Evolutionary conservation across 2,329 filamentous ascomycete species (phyloP).

Genomic region (Tympanopsis confertula): DNA sequence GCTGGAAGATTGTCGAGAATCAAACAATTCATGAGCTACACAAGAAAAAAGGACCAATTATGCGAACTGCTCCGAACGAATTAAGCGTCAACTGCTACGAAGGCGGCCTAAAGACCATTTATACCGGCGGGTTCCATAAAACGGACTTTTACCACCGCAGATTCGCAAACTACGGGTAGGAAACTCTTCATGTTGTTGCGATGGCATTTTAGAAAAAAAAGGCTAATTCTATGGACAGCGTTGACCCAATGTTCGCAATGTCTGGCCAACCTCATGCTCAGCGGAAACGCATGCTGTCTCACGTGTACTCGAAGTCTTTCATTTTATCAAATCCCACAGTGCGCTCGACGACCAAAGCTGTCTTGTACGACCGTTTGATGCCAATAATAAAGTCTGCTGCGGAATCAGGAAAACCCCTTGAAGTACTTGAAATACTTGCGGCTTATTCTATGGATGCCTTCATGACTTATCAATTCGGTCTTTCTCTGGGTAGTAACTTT

Average conservation of each 20-base stretch:
- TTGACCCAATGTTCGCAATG: constrained; percentile 64
- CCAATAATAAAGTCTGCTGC: constrained; percentile 30
- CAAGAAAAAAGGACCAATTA: constrained; percentile 42
- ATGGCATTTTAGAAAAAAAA: too few relatives aligned
- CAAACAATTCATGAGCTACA: constrained; percentile 49
- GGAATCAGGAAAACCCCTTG: constrained; percentile 20
- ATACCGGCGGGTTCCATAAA: constrained; percentile 65
- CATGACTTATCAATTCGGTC: constrained; percentile 62
- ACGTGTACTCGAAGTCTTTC: constrained; percentile 72
- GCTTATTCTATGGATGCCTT: constrained; percentile 70
- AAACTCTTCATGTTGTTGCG: too few relatives aligned
- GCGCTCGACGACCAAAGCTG: constrained; percentile 38
- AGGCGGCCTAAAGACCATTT: constrained; percentile 53
- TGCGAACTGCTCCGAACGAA: constrained; percentile 54
- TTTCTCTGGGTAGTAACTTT: constrained; percentile 51
- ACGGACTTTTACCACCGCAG: constrained; percentile 49
- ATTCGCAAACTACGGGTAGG: neutral
- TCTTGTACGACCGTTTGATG: constrained; percentile 51
- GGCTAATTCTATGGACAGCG: too few relatives aligned
- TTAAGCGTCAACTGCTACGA: constrained; percentile 60
- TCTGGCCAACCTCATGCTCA: constrained; percentile 49
- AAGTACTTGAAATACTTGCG: constrained; percentile 55
- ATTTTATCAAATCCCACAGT: constrained; percentile 51
- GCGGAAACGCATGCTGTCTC: constrained; percentile 67
- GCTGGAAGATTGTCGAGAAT: constrained; percentile 52